These are phyloP conservation scores for Cicer yamashitae DNA, from an alignment of 306 rosid species.

Conservation along the genomic window DNA sequence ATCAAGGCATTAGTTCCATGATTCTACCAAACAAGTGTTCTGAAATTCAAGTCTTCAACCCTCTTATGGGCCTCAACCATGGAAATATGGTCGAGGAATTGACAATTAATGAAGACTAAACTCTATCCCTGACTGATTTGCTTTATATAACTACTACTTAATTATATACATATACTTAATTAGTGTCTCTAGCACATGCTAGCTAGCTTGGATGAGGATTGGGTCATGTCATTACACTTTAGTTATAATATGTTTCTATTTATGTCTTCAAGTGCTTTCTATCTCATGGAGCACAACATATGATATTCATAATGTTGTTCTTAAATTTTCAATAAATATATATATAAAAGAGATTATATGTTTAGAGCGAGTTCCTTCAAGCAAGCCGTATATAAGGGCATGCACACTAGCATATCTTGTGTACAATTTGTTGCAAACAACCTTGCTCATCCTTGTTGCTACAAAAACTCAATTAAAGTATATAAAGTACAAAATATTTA, in stretches of 20 bases:
- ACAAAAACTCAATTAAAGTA: not conserved
- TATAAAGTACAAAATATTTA: not conserved
- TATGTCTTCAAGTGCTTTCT: constrained; percentile 30
- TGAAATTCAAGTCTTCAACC: constrained; percentile 67
- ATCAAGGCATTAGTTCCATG: constrained; percentile 48
- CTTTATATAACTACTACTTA: constrained; percentile 3
- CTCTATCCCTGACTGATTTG: not conserved
- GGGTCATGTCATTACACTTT: constrained; percentile 38
- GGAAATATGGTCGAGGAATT: constrained; percentile 71
- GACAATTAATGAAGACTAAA: constrained; percentile 54
- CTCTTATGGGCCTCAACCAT: constrained; percentile 54
- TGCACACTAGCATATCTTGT: constrained; percentile 14
- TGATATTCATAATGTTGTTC: constrained; percentile 22
- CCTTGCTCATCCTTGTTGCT: not conserved
- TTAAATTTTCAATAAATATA: constrained; percentile 43
- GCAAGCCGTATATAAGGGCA: not conserved
- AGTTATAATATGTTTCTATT: constrained; percentile 10
- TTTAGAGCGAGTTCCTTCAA: constrained; percentile 3
- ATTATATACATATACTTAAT: not conserved
- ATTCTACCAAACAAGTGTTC: constrained; percentile 67
- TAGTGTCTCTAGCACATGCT: constrained; percentile 35
- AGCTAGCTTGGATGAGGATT: constrained; percentile 11
- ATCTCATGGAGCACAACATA: constrained; percentile 36
- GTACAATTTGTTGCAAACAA: not conserved
- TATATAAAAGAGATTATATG: constrained; percentile 37